Conservation (phyloP, 176 grass and related monocot genomes). For the Eragrostis nindensis region DNA sequence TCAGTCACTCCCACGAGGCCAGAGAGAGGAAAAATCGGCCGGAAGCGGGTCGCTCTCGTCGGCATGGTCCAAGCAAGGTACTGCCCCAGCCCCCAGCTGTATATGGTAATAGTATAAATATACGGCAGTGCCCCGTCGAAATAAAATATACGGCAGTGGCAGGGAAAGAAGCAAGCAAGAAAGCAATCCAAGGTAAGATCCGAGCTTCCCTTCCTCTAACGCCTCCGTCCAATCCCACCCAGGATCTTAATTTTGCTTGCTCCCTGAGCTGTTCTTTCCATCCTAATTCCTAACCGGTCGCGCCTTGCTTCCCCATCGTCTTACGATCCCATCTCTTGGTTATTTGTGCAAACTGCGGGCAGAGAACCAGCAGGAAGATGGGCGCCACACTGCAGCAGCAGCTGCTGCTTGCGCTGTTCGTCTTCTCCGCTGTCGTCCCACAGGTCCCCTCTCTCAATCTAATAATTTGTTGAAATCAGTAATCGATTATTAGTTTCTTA, state of each 20-base stretch:
- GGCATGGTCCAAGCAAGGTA: neutral
- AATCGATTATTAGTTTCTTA: neutral
- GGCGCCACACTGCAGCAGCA: too few relatives aligned
- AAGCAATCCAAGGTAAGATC: neutral
- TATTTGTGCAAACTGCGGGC: neutral
- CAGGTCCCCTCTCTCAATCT: neutral
- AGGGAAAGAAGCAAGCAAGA: neutral
- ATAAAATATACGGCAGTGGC: neutral
- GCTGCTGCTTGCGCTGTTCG: too few relatives aligned
- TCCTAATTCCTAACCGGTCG: neutral
- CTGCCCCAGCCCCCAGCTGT: too few relatives aligned
- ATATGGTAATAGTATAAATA: slow-evolving; percentile 7
- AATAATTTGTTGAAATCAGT: neutral
- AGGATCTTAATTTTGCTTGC: neutral
- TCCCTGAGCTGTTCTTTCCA: neutral
- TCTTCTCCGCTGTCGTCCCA: too few relatives aligned
- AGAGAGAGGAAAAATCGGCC: neutral
- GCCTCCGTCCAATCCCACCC: neutral
- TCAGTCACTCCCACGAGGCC: too few relatives aligned
- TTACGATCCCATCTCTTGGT: neutral
- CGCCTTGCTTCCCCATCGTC: too few relatives aligned
- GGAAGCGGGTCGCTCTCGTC: neutral
- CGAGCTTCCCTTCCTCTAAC: neutral
- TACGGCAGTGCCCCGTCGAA: too few relatives aligned
- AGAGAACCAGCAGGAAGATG: slow-evolving; percentile 5